Evolutionary conservation across 1,139 yeast genomes (phyloP).

Genomic region (Blastobotrys aristatus): DNA sequence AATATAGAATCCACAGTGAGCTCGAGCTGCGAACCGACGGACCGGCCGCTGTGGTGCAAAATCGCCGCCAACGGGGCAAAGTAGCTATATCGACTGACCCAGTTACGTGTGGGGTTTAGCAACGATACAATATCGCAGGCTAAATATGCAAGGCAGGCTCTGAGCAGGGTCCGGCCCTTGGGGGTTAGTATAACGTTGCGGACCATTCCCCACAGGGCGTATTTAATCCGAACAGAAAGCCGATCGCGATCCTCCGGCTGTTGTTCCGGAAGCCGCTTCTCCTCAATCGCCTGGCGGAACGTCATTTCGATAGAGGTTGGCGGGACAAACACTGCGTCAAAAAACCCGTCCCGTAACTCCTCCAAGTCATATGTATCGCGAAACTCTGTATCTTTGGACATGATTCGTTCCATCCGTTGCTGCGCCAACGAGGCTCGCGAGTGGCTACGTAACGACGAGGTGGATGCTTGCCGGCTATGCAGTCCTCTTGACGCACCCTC

Average conservation of each 20-base stretch:
- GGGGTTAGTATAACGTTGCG: conserved; percentile 2
- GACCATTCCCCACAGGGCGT: not conserved
- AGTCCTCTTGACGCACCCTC: not conserved
- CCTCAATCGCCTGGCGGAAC: conserved; percentile 3
- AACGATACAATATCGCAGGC: conserved; percentile 39
- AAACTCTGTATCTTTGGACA: conserved; percentile 2
- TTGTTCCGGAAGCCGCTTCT: conserved; percentile 10
- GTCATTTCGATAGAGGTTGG: conserved; percentile 25
- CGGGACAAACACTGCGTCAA: conserved; percentile 43
- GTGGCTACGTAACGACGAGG: not conserved
- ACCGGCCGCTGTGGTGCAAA: conserved; percentile 45
- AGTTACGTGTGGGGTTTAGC: conserved; percentile 35
- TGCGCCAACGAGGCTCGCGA: conserved; percentile 5
- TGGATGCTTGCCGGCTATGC: conserved; percentile 1
- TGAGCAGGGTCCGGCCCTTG: conserved; percentile 20
- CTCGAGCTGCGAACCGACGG: conserved; percentile 47
- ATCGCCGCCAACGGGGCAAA: conserved; percentile 42
- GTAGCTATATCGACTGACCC: conserved; percentile 40
- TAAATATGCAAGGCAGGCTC: conserved; percentile 41
- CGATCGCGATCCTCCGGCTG: conserved; percentile 11
- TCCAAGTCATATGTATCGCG: conserved; percentile 33
- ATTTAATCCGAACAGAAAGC: conserved; percentile 5
- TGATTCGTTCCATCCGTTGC: conserved; percentile 8
- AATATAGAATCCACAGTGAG: conserved; percentile 39
- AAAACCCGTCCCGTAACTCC: conserved; percentile 45